Evolutionary conservation across 768 basidiomycete genomes (phyloP).

Genomic region (Collybia sp.): DNA sequence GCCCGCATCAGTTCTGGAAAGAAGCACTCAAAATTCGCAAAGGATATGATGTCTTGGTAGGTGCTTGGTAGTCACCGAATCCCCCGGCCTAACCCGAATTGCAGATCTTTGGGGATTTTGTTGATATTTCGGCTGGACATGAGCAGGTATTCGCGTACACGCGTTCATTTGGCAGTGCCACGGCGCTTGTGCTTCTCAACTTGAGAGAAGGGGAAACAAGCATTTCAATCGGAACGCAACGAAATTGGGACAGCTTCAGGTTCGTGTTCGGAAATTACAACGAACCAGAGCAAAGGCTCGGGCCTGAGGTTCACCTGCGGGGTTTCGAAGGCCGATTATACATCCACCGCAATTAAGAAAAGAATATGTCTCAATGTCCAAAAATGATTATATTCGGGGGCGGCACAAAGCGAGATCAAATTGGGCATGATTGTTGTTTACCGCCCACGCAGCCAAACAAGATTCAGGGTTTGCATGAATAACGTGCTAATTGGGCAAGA

Average conservation of each 20-base stretch:
- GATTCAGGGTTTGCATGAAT: too few species aligned
- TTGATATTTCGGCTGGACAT: conserved; percentile 38
- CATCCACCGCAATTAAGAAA: conserved; percentile 5
- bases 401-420: too few species aligned
- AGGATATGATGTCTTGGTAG: conserved; percentile 46
- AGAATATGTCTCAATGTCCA: neutral
- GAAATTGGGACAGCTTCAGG: conserved; percentile 9
- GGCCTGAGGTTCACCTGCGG: conserved; percentile 10
- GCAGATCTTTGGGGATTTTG: conserved; percentile 61
- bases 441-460: neutral
- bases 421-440: too few species aligned
- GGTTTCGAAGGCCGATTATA: conserved; percentile 32
- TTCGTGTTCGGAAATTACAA: conserved; percentile 27
- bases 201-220: conserved; percentile 27
- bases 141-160: conserved; percentile 52
- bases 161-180: conserved; percentile 29
- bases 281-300: too few species aligned
- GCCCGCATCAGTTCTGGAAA: conserved; percentile 61
- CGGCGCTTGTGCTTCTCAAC: conserved; percentile 44
- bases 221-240: conserved; percentile 11
- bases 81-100: neutral
- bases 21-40: conserved; percentile 49
- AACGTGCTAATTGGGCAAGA: conserved; percentile 5
- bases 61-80: conserved; percentile 9
- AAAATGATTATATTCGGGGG: too few species aligned